Percentiles rank a stretch among this genome's conserved stretches.
phyloP scores from a whole-genome alignment of 208 protist genomes.

The Crithidia expoeki region DNA sequence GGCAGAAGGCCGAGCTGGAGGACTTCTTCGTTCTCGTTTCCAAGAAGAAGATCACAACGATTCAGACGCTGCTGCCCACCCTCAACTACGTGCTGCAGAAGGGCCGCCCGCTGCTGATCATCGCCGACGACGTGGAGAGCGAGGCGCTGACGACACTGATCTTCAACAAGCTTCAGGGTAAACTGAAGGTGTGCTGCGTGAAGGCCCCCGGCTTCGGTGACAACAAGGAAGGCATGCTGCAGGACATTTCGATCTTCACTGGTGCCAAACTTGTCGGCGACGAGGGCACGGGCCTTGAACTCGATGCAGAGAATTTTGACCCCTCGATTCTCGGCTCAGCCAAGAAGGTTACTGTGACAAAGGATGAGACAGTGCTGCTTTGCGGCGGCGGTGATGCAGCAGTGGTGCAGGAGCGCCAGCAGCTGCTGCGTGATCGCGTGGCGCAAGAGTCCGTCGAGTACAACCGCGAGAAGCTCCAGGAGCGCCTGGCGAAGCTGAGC shows the following conservation, averaged over 20 bases:
- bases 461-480: constrained; percentile 97
- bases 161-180: constrained; percentile 88
- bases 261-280: constrained; percentile 93
- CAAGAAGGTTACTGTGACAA: constrained; percentile 93
- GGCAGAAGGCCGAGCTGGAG: constrained; percentile 95
- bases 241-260: constrained; percentile 99
- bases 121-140: constrained; percentile 99
- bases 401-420: constrained; percentile 92
- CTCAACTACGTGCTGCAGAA: constrained; percentile 89
- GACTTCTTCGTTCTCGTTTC: constrained; percentile 96
- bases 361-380: constrained; percentile 98
- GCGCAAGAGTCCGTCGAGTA: constrained; percentile 92
- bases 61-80: constrained; percentile 89
- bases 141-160: constrained; percentile 95
- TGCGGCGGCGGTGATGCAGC: constrained; percentile 94
- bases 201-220: constrained; percentile 99
- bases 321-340: constrained; percentile 67
- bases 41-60: constrained; percentile 96
- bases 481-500: constrained; percentile 98
- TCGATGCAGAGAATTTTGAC: constrained; percentile 81
- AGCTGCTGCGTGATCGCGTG: constrained; percentile 92
- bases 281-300: constrained; percentile 91
- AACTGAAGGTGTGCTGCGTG: constrained; percentile 91
- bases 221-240: constrained; percentile 96
- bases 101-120: constrained; percentile 97